A percentile compares a stretch with the other conserved stretches of the same genome.
phyloP scores from a whole-genome alignment of 345 rosid species.

The Gossypium turneri region DNA sequence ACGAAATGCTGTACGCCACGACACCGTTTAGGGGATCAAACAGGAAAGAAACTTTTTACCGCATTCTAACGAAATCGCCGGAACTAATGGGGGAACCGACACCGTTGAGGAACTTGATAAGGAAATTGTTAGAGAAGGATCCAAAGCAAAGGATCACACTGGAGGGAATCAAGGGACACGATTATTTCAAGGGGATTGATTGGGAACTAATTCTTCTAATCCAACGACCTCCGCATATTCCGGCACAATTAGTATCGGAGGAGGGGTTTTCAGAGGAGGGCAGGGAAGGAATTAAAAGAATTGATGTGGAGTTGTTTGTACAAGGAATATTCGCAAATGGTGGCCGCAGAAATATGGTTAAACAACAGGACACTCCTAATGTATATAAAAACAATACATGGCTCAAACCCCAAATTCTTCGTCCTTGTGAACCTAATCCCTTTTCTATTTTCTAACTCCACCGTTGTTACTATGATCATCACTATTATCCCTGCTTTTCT shows the following conservation, averaged over 20 bases:
- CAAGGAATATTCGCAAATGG: conserved; percentile 35
- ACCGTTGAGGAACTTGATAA: conserved; percentile 58
- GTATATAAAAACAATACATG: no score
- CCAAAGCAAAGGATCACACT: conserved; percentile 52
- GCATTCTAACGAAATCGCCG: conserved; percentile 46
- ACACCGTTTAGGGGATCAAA: conserved; percentile 73
- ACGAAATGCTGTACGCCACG: conserved; percentile 81
- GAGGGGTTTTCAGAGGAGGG: conserved; percentile 16
- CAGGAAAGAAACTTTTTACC: conserved; percentile 68
- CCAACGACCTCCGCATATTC: conserved; percentile 69
- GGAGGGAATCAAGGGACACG: conserved; percentile 64
- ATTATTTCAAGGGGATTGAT: conserved; percentile 51
- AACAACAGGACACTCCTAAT: no score
- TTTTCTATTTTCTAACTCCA: no score
- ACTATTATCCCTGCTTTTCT: no score
- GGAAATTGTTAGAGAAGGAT: conserved; percentile 57
- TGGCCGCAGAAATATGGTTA: no score
- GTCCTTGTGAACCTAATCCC: no score
- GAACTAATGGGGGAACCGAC: conserved; percentile 66
- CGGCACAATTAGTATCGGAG: conserved; percentile 18
- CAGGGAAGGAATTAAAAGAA: conserved; percentile 18
- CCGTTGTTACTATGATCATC: no score
- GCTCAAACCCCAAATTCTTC: no score
- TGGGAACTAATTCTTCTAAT: conserved; percentile 54
- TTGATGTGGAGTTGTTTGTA: conserved; percentile 66